Evolutionary conservation across 2,329 filamentous ascomycete species (phyloP).

Genomic region (Tolypocladium capitatum): DNA sequence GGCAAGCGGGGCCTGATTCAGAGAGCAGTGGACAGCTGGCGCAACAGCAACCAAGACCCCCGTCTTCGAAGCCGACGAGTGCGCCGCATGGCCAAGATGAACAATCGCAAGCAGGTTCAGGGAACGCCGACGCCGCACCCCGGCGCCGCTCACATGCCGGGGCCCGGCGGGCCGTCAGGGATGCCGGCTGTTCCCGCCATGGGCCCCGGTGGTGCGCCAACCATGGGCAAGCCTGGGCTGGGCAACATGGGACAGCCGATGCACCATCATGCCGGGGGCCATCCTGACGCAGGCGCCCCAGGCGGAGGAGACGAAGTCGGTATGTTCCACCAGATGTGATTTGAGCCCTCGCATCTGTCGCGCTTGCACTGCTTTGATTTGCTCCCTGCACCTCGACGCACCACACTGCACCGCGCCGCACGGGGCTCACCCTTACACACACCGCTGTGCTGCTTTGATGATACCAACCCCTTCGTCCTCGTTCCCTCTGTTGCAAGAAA

Average conservation of each 20-base stretch:
- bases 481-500: conserved; percentile 2
- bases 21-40: conserved; percentile 94
- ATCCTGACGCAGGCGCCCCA: conserved; percentile 41
- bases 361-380: conserved; percentile 18
- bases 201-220: conserved; percentile 36
- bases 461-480: conserved; percentile 18
- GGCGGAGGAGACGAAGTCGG: conserved; percentile 75
- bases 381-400: conserved; percentile 8
- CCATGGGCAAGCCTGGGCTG: conserved; percentile 55
- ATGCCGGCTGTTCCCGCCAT: conserved; percentile 51
- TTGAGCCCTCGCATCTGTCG: conserved; percentile 24
- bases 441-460: conserved; percentile 20
- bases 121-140: conserved; percentile 44
- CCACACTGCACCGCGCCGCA: conserved; percentile 8
- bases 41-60: conserved; percentile 96
- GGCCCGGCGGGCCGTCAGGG: conserved; percentile 50
- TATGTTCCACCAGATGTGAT: conserved; percentile 97
- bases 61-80: conserved; percentile 82
- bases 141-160: conserved; percentile 49
- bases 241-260: conserved; percentile 50
- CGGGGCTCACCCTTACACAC: conserved; percentile 1
- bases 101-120: conserved; percentile 63
- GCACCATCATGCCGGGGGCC: conserved; percentile 44
- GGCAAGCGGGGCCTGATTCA: conserved; percentile 95
- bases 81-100: conserved; percentile 91